Base-by-base conservation (phyloP, 805 yeast species). In the Isabelozyma gotoi region DNA sequence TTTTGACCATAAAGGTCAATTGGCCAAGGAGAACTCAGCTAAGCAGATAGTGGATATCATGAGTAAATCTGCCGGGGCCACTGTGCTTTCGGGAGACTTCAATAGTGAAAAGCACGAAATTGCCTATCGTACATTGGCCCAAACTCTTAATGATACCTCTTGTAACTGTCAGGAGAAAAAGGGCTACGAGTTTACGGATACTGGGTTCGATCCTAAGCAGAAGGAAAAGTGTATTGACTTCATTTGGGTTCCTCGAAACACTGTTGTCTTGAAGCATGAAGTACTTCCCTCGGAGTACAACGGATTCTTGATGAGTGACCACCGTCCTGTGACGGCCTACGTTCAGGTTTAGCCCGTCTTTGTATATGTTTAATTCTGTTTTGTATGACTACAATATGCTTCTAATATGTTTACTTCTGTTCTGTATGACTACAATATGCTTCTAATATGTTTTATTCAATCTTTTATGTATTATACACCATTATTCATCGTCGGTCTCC, bases 121-220 rank as follows among this genome's bases (percentile, higher is more conserved):
- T 46, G 71, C 72, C 1, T 68, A 67, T 46, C 46, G 50, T 38
- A 63, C 73, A 3, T 60, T 77, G 33, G 44, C 62, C 4, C 40
- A 52, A 5, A 44, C 43, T 4, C 43, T 57, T 14, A 27, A 41
- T 14, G 60, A 57, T 19, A 27, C 59, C 5, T 44, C 57, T 3
- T 18, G 41, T 16, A 45, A 62, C 6, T 60, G 65, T 11, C 51
- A 57, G 35, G 76, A 69, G 41, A 64, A 67, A 39, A 44, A 67
- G 1, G 82, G 81, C 0, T 65, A 63, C 43, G 47, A 47, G 29
- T 49, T 60, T 34, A 76, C 81, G 0, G 72, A 62, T 48, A 76
- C 81, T 0, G 78, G 76, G 40, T 61, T 63, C 43, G 52, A 52
- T 19, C 53, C 42, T 11, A 48, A 56, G 19, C 59, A 55, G 39